These are phyloP conservation scores for Amborella trichopoda DNA, from an alignment of 164 flowering plant genomes.

Conservation along the genomic window DNA sequence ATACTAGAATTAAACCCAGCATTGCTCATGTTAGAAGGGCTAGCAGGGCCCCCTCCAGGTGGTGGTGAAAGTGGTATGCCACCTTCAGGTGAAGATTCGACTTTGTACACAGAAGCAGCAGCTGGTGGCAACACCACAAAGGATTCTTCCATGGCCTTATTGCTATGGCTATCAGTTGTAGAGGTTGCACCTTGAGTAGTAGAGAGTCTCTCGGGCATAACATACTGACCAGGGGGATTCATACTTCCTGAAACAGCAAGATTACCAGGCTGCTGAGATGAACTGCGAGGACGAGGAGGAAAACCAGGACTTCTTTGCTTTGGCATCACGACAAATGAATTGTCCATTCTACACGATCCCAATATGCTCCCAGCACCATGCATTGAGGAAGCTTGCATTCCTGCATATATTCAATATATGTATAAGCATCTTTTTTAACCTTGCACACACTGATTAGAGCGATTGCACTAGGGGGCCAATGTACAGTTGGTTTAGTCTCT, in stretches of 20 bases:
- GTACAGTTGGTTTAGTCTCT: background rate
- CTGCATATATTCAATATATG: conserved; percentile 44
- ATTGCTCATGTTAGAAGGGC: conserved; percentile 41
- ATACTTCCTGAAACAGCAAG: conserved; percentile 11
- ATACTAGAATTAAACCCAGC: conserved; percentile 79
- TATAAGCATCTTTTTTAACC: too few relatives aligned
- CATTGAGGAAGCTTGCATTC: conserved; percentile 67
- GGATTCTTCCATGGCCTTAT: conserved; percentile 89
- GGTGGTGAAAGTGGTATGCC: conserved; percentile 32
- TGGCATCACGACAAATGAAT: conserved; percentile 85
- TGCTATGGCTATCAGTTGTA: conserved; percentile 24
- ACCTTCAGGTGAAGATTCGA: conserved; percentile 61
- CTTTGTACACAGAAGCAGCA: conserved; percentile 70
- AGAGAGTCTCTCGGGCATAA: background rate
- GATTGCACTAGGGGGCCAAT: too few relatives aligned
- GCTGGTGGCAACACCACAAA: conserved; percentile 90
- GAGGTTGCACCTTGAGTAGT: background rate
- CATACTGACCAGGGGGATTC: conserved; percentile 1
- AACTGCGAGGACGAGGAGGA: conserved; percentile 70
- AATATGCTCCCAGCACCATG: conserved; percentile 63
- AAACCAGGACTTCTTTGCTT: conserved; percentile 54
- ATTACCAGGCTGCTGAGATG: too few relatives aligned
- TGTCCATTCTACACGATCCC: conserved; percentile 76
- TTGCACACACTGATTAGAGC: too few relatives aligned
- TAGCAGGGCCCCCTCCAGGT: conserved; percentile 33